Evolutionary conservation across 2,329 filamentous ascomycete species (phyloP).

Genomic region (Drechslerella stenobrocha): DNA sequence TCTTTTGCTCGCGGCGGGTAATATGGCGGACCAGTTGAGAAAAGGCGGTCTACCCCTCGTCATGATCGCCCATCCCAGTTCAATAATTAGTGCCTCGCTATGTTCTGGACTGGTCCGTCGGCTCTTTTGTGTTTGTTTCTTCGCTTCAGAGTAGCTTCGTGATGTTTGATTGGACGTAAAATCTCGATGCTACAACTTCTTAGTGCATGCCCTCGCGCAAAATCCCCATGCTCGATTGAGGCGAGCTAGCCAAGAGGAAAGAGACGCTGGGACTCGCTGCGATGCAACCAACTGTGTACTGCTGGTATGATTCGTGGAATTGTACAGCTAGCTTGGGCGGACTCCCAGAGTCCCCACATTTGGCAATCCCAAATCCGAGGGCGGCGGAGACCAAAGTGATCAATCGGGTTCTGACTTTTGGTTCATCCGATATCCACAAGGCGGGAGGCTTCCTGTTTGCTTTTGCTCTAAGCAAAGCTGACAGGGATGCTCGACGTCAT

Average conservation of each 20-base stretch:
- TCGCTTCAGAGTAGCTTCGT: too few relatives aligned
- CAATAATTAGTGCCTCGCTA: not conserved
- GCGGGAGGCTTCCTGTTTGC: constrained; percentile 7
- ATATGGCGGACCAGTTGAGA: not conserved
- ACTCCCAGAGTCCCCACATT: constrained; percentile 10
- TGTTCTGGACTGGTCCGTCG: constrained; percentile 3
- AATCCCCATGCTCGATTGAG: too few relatives aligned
- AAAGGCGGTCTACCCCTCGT: not conserved
- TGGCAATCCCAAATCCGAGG: constrained; percentile 6
- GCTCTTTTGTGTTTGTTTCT: constrained; percentile 1
- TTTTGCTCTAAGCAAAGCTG: constrained; percentile 26
- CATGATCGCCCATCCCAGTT: not conserved
- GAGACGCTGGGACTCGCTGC: not conserved
- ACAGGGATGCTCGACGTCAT: constrained; percentile 29
- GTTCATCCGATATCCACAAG: constrained; percentile 12
- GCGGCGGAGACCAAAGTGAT: constrained; percentile 1
- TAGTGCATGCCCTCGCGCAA: too few relatives aligned
- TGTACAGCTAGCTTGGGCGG: constrained; percentile 14
- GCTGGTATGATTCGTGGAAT: too few relatives aligned
- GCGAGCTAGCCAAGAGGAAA: constrained; percentile 1
- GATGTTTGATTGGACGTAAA: not conserved
- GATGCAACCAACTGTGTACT: not conserved
- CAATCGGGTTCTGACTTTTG: constrained; percentile 13
- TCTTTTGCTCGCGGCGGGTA: not conserved
- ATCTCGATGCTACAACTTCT: too few relatives aligned